Evolutionary conservation across 805 yeast species (phyloP).

Genomic region (Blastobotrys terrestris): DNA sequence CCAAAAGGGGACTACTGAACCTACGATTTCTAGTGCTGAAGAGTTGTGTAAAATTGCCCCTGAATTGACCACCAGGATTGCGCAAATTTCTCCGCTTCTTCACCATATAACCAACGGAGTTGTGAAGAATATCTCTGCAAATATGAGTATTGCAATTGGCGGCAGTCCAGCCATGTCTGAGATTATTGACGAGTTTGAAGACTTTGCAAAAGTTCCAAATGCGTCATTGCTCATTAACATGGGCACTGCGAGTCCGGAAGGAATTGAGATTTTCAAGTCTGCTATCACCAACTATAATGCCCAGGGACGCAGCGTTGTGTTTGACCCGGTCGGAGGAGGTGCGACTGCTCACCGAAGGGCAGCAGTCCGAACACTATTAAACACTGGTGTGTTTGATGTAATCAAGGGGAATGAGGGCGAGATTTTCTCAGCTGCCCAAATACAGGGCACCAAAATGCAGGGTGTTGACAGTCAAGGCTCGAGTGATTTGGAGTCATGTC

Average conservation of each 20-base stretch:
- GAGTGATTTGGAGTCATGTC: slow-evolving; percentile 16
- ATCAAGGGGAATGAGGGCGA: slow-evolving; percentile 89
- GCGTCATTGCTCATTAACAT: slow-evolving; percentile 62
- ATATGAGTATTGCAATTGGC: slow-evolving; percentile 75
- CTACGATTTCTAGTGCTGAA: slow-evolving; percentile 2
- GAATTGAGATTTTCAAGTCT: slow-evolving; percentile 37
- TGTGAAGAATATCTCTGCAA: slow-evolving; percentile 85
- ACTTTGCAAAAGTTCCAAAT: slow-evolving; percentile 51
- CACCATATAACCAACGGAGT: slow-evolving; percentile 87
- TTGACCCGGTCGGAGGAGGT: slow-evolving; percentile 93
- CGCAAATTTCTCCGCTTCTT: slow-evolving; percentile 48
- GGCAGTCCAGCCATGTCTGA: slow-evolving; percentile 90
- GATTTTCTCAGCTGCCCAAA: slow-evolving; percentile 53
- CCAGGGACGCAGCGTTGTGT: slow-evolving; percentile 54
- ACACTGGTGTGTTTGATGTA: slow-evolving; percentile 50
- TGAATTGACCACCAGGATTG: slow-evolving; percentile 24
- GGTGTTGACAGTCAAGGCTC: slow-evolving; percentile 58
- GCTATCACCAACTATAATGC: slow-evolving; percentile 58
- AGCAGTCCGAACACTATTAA: slow-evolving; percentile 44
- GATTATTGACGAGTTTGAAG: slow-evolving; percentile 56
- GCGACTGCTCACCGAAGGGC: slow-evolving; percentile 57
- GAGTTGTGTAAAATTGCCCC: slow-evolving; percentile 19
- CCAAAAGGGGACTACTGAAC: neutral
- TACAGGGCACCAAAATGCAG: slow-evolving; percentile 43
- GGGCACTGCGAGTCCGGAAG: slow-evolving; percentile 53